A percentile compares a stretch with the other conserved stretches of the same genome.
phyloP scores from a whole-genome alignment of 148 eudicot species.

The Limonium bicolor region DNA sequence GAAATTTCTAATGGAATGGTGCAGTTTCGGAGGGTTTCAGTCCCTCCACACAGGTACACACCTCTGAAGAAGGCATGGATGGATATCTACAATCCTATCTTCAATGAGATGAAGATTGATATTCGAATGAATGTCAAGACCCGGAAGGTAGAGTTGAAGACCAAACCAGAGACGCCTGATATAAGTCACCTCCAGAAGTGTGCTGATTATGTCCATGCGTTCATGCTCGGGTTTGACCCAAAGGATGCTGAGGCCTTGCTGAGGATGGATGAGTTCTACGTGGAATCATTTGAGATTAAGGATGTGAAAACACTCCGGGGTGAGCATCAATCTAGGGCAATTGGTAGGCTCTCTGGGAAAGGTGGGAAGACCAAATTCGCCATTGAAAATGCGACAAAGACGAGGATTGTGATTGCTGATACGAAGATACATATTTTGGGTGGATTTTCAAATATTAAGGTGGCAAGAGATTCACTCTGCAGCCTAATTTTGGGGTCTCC shows the following conservation, averaged over 20 bases:
- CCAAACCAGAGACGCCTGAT: slow-evolving; percentile 65
- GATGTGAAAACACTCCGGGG: slow-evolving; percentile 78
- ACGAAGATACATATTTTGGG: slow-evolving; percentile 67
- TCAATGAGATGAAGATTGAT: slow-evolving; percentile 74
- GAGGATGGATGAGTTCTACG: slow-evolving; percentile 65
- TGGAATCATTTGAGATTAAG: slow-evolving; percentile 66
- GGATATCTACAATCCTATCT: slow-evolving; percentile 64
- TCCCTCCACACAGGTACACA: slow-evolving; percentile 61
- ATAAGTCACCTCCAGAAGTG: slow-evolving; percentile 62
- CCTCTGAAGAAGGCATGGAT: slow-evolving; percentile 72
- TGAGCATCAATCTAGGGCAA: slow-evolving; percentile 75
- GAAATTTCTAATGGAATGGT: slow-evolving; percentile 65
- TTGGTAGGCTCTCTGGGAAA: slow-evolving; percentile 76
- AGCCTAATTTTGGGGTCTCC: slow-evolving; percentile 83
- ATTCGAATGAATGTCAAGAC: slow-evolving; percentile 72
- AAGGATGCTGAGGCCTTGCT: slow-evolving; percentile 52
- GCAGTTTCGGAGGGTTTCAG: slow-evolving; percentile 50
- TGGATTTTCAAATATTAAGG: slow-evolving; percentile 47
- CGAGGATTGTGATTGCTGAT: slow-evolving; percentile 77
- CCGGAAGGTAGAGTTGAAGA: slow-evolving; percentile 61
- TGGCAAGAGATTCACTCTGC: slow-evolving; percentile 66
- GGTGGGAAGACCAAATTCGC: slow-evolving; percentile 87
- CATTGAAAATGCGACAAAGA: slow-evolving; percentile 72
- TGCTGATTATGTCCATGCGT: slow-evolving; percentile 75
- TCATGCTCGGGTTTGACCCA: slow-evolving; percentile 77